Evolutionary conservation across 495 filamentous ascomycete species (phyloP), one percentile per base, ranked within the genome.

Genomic region (Neurospora pannonica): DNA sequence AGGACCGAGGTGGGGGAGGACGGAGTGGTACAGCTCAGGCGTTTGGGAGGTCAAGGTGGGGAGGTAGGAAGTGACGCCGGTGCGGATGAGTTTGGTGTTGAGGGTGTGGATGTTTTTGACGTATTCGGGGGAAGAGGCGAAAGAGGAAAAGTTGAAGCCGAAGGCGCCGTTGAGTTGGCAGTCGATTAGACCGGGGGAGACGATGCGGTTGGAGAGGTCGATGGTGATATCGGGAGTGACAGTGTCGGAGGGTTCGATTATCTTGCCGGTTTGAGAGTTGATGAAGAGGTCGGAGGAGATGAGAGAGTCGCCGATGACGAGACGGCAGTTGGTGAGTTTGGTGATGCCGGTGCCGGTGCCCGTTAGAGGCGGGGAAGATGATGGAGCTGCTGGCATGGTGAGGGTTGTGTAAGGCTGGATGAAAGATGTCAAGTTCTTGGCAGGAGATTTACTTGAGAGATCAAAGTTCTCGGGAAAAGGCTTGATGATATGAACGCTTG

Each of bases 121-220:
- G 79, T 95, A 97, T 69, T 86, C 84, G 46, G 88, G 85, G 60
- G 90, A 86, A n/a, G 90, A 87, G 7, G 91, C 88, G 2, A 93
- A 84, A 2, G 86, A 84, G 1, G 92, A 94, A 81, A 95, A 95
- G 83, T 96, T 93, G 84, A 95, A 94, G 67, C 94, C 93, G 74
- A 92, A 92, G 7, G 91, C 92, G 54, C 94, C 94, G 77, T 97
- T 97, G 67, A 95, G 87, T 79, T 97, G 94, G 70, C 92, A 90
- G 77, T 97, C 94, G 77, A 97, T 93, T 76, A 96, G 87, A 17
- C 93, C 94, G 1, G 93, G 93, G 15, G 92, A 88, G 31, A 97
- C 76, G 77, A 96, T 94, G 74, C 91, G 90, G 69, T 92, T 91
- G n/a, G 88, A 85, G 15, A 96, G 88, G 76, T 97, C 88, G 76